Evolutionary conservation across 208 protist genomes (phyloP), one percentile per base, ranked within the genome.

Genomic region (Acanthamoeba lenticulata): DNA sequence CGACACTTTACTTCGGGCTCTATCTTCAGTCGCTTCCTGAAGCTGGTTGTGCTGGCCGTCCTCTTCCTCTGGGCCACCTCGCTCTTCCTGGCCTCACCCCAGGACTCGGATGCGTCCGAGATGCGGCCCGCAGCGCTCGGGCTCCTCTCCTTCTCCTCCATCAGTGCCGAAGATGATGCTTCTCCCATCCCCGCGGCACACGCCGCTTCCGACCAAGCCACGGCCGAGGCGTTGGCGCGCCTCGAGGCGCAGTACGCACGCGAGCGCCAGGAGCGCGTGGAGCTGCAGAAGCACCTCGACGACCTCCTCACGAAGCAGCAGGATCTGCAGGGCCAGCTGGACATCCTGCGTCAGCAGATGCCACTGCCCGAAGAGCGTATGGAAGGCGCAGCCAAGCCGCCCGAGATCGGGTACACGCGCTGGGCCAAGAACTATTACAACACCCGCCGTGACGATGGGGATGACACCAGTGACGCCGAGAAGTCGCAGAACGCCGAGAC

Each of bases 391-490:
- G 38, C 19, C 40, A 83, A 49, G 72, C 72, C 72, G 27, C 72
- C 72, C 3, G 72, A 83, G 34, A 83, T 83, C 40, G 72, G 72
- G 24, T 83, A 83, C 40, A 83, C 72, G 21, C 44, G 29, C 21
- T 83, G 72, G 72, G 72, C 27, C 72, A 83, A 83, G 72, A 83
- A 83, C 40, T 83, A 83, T 38, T 83, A 83, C 40, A 83, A 83
- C 72, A 83, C 72, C 11, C 34, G 36, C 6, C 65, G 65, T 29
- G 65, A 40, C 65, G 65, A 3, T n/a, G 52, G n/a, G n/a, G n/a
- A n/a, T n/a, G n/a, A n/a, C n/a, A n/a, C n/a, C n/a, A n/a, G 3
- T 24, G 52, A 60, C 52, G 52, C 5, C 21, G 17, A n/a, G 21
- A 60, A 60, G 21, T 1, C 21, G 21, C 11, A 55, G 0, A 55